A percentile compares a stretch with the other conserved stretches of the same genome.
Conservation (phyloP, 1,139 yeast species). For the Taphrina pruni region DNA sequence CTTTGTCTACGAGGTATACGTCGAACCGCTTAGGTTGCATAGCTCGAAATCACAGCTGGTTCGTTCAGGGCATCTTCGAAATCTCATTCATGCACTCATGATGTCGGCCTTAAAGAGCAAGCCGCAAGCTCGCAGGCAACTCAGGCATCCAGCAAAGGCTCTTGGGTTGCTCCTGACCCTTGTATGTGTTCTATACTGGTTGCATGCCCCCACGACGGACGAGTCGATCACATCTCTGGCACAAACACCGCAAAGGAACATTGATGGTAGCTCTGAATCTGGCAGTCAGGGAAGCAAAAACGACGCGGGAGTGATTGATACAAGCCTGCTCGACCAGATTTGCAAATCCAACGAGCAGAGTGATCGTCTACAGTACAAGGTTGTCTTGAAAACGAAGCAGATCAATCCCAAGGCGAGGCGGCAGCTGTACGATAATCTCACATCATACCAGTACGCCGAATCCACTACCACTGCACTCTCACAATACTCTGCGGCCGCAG, state of each 20-base stretch:
- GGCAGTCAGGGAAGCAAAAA: too few relatives aligned
- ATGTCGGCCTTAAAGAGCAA: not conserved
- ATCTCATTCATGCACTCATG: not conserved
- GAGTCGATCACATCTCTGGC: not conserved
- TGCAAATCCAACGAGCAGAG: not conserved
- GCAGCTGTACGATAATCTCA: not conserved
- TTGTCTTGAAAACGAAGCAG: not conserved
- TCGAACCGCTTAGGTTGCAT: too few relatives aligned
- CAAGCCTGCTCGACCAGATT: not conserved
- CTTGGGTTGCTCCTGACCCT: not conserved
- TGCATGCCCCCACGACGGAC: not conserved
- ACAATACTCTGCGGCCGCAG: not conserved
- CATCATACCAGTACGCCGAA: not conserved
- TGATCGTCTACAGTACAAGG: not conserved
- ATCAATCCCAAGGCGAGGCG: not conserved
- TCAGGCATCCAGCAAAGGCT: not conserved
- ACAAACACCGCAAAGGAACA: too few relatives aligned
- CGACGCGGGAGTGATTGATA: not conserved
- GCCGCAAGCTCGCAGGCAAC: not conserved
- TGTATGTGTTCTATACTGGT: not conserved
- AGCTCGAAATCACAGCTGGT: too few relatives aligned
- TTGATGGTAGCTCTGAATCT: too few relatives aligned
- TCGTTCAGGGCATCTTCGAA: too few relatives aligned
- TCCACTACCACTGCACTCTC: not conserved
- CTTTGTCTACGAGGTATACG: too few relatives aligned